Evolutionary conservation across 176 grass and related monocot genomes (phyloP), one percentile per base, ranked within the genome.

Genomic region (Oryza officinalis): DNA sequence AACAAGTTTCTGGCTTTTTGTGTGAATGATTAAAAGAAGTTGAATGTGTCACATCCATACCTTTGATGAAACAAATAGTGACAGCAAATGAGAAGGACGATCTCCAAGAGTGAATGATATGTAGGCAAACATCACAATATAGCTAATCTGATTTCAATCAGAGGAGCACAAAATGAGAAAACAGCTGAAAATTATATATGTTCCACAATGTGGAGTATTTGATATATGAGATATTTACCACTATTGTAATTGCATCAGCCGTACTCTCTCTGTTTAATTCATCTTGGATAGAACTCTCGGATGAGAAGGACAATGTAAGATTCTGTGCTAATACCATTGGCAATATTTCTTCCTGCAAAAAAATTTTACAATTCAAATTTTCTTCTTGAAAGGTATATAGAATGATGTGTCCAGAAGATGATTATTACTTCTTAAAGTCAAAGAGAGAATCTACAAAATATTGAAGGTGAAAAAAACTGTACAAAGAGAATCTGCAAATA

Each of bases 111-210:
- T 94, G 71, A 96, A 90, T 41, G 96, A 93, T 88, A 99, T 96
- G 86, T 99, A 99, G 65, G 77, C 89, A 81, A 99, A 99, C 96
- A 99, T 99, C 80, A 99, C 87, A 85, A 99, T 77, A 89, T 99
- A 99, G 70, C 96, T 99, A 71, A 99, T 88, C 96, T 99, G 96
- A 85, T 84, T 81, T 57, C 80, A 90, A 83, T 88, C 31, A 77
- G 69, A 83, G 27, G 54, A 31, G 63, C 26, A 85, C 35, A 71
- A 82, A 82, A 87, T 77, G 67, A 86, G 64, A 17, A 81, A 60
- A 89, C 11, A n/a, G 75, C 60, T 80, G 37, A 82, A 88, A 82
- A 23, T 27, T 35, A 25, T 35, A 69, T 65, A 27, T 83, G n/a
- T 72, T 81, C 60, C 70, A 66, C 15, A 75, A 75, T 71, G 71